These are phyloP conservation scores for Margaritispora aquatica DNA, from an alignment of 495 filamentous ascomycete genomes.

Conservation along the genomic window DNA sequence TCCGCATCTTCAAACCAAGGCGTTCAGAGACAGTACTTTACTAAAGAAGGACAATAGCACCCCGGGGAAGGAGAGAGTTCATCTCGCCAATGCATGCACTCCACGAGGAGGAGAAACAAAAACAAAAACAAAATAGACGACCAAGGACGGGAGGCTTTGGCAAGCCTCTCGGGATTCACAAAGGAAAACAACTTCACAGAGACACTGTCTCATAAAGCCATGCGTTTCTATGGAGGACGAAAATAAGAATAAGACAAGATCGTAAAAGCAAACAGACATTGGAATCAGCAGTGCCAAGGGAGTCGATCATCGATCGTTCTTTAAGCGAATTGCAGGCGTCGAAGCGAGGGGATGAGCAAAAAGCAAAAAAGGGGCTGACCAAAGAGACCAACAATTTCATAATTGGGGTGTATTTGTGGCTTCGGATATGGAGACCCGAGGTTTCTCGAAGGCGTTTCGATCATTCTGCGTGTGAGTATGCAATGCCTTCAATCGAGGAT, in stretches of 20 bases:
- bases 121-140: too few relatives aligned
- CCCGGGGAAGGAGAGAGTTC: neutral
- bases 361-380: neutral
- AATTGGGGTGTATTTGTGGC: neutral
- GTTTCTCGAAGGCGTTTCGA: too few relatives aligned
- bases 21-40: neutral
- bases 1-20: neutral
- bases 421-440: neutral
- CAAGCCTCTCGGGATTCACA: neutral
- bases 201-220: too few relatives aligned
- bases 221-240: neutral
- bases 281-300: neutral
- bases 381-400: neutral
- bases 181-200: neutral
- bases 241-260: neutral
- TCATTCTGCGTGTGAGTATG: too few relatives aligned
- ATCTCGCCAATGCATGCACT: too few relatives aligned
- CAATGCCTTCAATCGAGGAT: too few relatives aligned
- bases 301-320: neutral
- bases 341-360: neutral
- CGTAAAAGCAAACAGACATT: neutral
- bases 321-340: neutral
- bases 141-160: too few relatives aligned
- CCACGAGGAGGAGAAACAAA: neutral
- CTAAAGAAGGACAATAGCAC: neutral